These are phyloP conservation scores for Persicaria tinctoria DNA, from an alignment of 148 eudicot genomes.

Conservation along the genomic window DNA sequence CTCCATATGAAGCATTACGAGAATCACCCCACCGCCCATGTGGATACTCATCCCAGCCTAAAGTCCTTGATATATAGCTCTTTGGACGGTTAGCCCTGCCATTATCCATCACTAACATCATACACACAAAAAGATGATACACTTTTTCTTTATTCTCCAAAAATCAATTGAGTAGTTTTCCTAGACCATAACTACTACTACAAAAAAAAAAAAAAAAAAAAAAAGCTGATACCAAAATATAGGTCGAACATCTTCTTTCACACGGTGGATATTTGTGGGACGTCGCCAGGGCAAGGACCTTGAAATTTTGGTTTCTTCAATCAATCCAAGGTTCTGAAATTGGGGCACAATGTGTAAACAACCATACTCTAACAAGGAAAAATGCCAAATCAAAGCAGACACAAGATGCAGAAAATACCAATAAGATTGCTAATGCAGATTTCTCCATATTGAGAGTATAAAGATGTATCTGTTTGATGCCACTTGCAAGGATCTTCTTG, in stretches of 20 bases:
- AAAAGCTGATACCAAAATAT: conserved; percentile 61
- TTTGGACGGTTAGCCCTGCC: conserved; percentile 97
- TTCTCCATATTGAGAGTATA: conserved; percentile 97
- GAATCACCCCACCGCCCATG: conserved; percentile 94
- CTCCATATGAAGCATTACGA: conserved; percentile 82
- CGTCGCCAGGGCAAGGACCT: conserved; percentile 89
- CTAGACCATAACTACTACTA: not conserved
- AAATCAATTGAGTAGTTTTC: not conserved
- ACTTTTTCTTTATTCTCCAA: not conserved
- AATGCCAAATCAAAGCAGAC: not conserved
- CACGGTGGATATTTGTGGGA: conserved; percentile 70
- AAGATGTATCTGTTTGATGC: conserved; percentile 76
- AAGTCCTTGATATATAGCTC: conserved; percentile 80
- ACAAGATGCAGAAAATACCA: conserved; percentile 35
- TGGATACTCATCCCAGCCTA: conserved; percentile 88
- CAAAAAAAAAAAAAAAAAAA: no score
- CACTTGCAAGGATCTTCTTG: conserved; percentile 88
- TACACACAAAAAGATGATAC: not conserved
- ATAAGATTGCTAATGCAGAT: conserved; percentile 82
- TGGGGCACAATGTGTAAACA: conserved; percentile 1
- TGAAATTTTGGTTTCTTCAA: conserved; percentile 76
- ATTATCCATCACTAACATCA: conserved; percentile 18
- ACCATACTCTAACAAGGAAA: not conserved
- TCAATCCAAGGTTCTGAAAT: conserved; percentile 89
- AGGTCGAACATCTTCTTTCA: conserved; percentile 91